Evolutionary conservation across 352 stramenopile genomes (phyloP).

Genomic region (Globisporangium parvum): DNA sequence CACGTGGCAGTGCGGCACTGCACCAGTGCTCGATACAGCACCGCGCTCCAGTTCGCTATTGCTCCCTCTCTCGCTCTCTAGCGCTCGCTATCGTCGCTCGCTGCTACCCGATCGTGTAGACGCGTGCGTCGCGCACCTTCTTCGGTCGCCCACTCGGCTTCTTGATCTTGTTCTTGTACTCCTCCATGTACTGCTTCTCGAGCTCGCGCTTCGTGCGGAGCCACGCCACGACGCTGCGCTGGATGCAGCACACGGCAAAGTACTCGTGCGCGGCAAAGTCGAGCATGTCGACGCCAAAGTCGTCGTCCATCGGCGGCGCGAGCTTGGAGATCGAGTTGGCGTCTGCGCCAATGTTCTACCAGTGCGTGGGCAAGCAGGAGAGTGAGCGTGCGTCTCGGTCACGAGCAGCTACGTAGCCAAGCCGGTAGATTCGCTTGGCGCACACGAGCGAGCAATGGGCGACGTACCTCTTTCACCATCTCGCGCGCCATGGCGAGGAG

Average conservation of each 20-base stretch:
- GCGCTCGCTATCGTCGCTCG: too few relatives aligned
- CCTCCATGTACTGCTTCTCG: conserved; percentile 67
- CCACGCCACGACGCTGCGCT: conserved; percentile 51
- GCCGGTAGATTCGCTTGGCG: neutral
- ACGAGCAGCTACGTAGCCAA: neutral
- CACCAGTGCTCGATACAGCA: too few relatives aligned
- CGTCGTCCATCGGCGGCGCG: conserved; percentile 23
- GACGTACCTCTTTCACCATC: conserved; percentile 69
- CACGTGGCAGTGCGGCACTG: too few relatives aligned
- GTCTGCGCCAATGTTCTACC: conserved; percentile 29
- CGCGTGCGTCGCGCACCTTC: conserved; percentile 63
- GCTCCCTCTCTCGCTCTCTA: neutral
- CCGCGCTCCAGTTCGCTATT: neutral
- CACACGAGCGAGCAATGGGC: neutral
- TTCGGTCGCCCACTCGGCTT: conserved; percentile 70
- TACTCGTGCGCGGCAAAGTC: conserved; percentile 68
- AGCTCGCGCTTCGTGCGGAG: conserved; percentile 63
- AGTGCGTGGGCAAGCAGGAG: neutral
- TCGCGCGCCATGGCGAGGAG: conserved; percentile 72
- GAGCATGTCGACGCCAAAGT: conserved; percentile 28
- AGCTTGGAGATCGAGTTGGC: conserved; percentile 42
- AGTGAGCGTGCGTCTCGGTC: conserved; percentile 2
- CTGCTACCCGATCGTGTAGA: conserved; percentile 64
- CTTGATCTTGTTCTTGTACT: conserved; percentile 87
- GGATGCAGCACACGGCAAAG: conserved; percentile 54